Conservation (phyloP, 1,139 yeast species). For the Pichia sp. region DNA sequence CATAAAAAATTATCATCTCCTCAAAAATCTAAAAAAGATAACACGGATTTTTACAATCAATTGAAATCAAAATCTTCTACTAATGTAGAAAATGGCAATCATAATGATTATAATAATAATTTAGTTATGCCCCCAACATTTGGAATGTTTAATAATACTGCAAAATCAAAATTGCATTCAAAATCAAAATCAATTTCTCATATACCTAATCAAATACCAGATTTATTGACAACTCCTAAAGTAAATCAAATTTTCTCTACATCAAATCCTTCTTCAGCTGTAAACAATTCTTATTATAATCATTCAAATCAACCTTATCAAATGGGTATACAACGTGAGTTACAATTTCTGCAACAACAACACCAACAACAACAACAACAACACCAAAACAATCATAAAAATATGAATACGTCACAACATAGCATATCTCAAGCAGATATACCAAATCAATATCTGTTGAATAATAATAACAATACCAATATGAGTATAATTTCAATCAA, state of each 20-base stretch:
- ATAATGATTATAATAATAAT: too few relatives aligned
- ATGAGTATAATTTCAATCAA: slow-evolving; percentile 23
- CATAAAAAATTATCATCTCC: slow-evolving; percentile 13
- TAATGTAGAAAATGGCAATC: too few relatives aligned
- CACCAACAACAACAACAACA: slow-evolving; percentile 10
- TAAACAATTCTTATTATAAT: not conserved
- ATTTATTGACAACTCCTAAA: slow-evolving; percentile 1
- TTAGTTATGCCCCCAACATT: slow-evolving; percentile 9
- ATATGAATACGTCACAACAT: too few relatives aligned
- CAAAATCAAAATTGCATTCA: not conserved
- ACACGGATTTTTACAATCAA: not conserved
- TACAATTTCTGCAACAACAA: slow-evolving; percentile 13
- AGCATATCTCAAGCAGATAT: not conserved
- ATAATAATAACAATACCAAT: slow-evolving; percentile 17
- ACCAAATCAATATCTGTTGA: slow-evolving; percentile 10
- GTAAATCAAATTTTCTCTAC: not conserved
- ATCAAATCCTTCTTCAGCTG: not conserved
- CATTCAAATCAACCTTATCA: slow-evolving; percentile 6
- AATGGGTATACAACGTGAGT: slow-evolving; percentile 11
- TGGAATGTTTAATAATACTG: slow-evolving; percentile 12
- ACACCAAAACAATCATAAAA: too few relatives aligned
- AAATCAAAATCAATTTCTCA: slow-evolving; percentile 8
- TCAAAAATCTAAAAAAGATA: slow-evolving; percentile 4
- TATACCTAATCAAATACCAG: not conserved
- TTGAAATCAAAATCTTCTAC: too few relatives aligned